Conservation (phyloP, 208 protist species). For the Trypanosoma mega region DNA sequence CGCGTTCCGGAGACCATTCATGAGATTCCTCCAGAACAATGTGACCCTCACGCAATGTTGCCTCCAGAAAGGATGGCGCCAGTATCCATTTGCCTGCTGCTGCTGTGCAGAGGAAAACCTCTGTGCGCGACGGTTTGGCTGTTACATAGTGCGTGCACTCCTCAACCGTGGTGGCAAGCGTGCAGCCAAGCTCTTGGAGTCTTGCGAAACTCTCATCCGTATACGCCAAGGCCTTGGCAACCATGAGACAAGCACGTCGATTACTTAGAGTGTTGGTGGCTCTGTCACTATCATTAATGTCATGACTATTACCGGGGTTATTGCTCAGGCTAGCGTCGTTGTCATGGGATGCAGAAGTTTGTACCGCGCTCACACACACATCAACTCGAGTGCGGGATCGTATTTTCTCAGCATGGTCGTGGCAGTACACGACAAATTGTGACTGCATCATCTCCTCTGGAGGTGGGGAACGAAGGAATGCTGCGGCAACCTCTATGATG, state of each 20-base stretch:
- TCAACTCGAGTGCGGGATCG: too few species aligned
- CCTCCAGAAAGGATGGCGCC: constrained; percentile 47
- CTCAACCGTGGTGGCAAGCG: constrained; percentile 33
- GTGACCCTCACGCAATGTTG: constrained; percentile 26
- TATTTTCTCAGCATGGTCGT: not conserved
- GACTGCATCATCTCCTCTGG: constrained; percentile 4
- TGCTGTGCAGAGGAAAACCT: constrained; percentile 57
- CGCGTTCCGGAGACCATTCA: constrained; percentile 53
- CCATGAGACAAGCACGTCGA: constrained; percentile 21
- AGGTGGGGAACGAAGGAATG: not conserved
- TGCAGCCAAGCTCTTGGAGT: constrained; percentile 15
- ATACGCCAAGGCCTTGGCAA: constrained; percentile 17
- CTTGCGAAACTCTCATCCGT: constrained; percentile 1
- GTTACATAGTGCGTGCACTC: constrained; percentile 79
- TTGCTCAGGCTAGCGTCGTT: too few species aligned
- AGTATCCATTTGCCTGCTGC: constrained; percentile 69
- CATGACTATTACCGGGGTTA: too few species aligned
- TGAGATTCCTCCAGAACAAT: constrained; percentile 43
- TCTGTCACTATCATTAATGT: not conserved
- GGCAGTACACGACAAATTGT: constrained; percentile 21
- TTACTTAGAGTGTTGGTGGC: not conserved
- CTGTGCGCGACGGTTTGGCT: constrained; percentile 52
- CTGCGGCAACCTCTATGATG: not conserved
- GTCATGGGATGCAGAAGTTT: too few species aligned
- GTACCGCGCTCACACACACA: too few species aligned